Conservation (phyloP, 768 basidiomycete species). For the Collybia nuda region DNA sequence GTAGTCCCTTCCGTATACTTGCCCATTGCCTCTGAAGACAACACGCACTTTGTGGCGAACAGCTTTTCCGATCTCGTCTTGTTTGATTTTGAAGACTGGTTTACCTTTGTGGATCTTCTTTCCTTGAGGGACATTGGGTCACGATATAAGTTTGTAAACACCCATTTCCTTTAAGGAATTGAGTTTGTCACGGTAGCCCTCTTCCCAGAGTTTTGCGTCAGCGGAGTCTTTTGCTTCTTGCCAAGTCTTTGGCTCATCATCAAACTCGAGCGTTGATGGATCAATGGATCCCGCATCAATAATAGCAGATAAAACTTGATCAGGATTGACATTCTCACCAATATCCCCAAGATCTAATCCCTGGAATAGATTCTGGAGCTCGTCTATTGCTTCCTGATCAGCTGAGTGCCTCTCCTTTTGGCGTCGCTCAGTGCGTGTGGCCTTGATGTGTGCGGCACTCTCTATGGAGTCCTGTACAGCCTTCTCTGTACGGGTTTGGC, state of each 20-base stretch:
- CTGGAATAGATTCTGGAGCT: no score
- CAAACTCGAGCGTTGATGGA: not conserved
- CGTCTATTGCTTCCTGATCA: no score
- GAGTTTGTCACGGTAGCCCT: constrained; percentile 19
- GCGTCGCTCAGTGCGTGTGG: no score
- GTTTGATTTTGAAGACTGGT: constrained; percentile 27
- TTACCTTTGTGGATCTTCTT: constrained; percentile 29
- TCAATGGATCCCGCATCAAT: no score
- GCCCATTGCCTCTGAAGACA: constrained; percentile 29
- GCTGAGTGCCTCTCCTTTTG: no score
- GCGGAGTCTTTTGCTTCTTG: constrained; percentile 21
- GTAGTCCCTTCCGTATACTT: constrained; percentile 24
- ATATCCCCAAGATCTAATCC: no score
- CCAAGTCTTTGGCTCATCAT: constrained; percentile 10
- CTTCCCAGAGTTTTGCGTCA: constrained; percentile 17
- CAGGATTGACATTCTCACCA: no score
- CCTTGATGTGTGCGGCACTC: no score
- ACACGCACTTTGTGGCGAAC: constrained; percentile 32
- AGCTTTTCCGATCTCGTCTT: constrained; percentile 21
- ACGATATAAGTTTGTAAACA: constrained; percentile 24
- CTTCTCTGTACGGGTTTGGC: no score
- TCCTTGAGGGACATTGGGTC: constrained; percentile 10
- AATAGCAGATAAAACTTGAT: no score
- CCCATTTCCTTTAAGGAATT: constrained; percentile 22
- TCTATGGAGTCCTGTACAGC: no score